phyloP scores from a whole-genome alignment of 2,329 filamentous ascomycete species.

The Aspergillus sp. region DNA sequence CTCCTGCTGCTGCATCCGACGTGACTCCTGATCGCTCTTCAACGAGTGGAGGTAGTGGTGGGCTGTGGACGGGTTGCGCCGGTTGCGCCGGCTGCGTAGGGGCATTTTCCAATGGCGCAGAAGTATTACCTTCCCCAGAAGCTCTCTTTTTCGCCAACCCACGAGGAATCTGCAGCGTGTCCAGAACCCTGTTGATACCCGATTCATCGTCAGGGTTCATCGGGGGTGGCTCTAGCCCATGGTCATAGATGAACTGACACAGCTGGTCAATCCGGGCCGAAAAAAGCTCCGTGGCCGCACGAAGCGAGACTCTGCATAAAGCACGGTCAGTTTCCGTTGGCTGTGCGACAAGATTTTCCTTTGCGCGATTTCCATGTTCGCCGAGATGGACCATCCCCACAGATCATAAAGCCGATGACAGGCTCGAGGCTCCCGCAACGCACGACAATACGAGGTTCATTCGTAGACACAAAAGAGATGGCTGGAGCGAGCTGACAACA shows the following conservation, averaged over 20 bases:
- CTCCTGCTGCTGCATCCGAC: conserved; percentile 4
- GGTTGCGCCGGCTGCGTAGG: conserved; percentile 9
- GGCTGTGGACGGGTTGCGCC: conserved; percentile 13
- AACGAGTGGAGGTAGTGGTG: conserved; percentile 5
- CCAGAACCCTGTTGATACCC: conserved; percentile 37
- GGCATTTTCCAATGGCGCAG: neutral
- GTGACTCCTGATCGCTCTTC: conserved; percentile 8
- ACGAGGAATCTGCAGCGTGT: conserved; percentile 35
- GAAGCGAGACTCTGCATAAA: conserved; percentile 31
- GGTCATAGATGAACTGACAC: conserved; percentile 40
- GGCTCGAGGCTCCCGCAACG: no score
- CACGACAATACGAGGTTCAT: neutral
- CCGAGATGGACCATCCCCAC: no score
- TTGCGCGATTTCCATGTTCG: neutral
- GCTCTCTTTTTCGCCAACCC: conserved; percentile 15
- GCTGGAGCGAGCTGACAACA: conserved; percentile 11
- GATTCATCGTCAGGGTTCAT: conserved; percentile 39
- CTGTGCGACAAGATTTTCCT: neutral
- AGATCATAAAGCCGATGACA: no score
- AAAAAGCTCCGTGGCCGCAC: conserved; percentile 36
- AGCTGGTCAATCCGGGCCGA: conserved; percentile 38
- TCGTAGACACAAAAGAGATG: neutral
- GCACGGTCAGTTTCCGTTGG: conserved; percentile 7
- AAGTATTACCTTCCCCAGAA: neutral
- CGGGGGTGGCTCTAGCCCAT: conserved; percentile 37